phyloP scores from a whole-genome alignment of 148 eudicot genomes.

The Amaranthus cruentus region DNA sequence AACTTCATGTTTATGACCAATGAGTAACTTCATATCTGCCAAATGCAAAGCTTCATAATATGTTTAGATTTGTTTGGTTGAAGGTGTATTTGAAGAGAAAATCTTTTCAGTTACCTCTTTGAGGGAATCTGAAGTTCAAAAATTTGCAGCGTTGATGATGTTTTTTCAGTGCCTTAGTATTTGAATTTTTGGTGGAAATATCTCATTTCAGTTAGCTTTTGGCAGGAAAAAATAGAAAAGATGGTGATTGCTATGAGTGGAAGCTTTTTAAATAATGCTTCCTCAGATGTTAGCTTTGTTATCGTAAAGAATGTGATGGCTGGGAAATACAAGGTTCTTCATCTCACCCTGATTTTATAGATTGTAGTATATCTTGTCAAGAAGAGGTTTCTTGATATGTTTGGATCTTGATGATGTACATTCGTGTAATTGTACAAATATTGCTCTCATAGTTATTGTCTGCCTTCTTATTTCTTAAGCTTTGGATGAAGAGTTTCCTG shows the following conservation, averaged over 20 bases:
- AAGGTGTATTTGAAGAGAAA: not conserved
- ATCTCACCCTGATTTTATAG: constrained; percentile 6
- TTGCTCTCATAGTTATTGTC: not conserved
- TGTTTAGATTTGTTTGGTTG: not conserved
- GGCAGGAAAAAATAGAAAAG: constrained; percentile 69
- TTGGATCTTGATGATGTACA: not conserved
- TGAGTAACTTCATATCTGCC: not conserved
- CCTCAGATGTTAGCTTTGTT: constrained; percentile 86
- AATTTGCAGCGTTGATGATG: not conserved
- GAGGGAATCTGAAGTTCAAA: too few species aligned
- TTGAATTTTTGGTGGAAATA: not conserved
- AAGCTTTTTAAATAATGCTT: constrained; percentile 48
- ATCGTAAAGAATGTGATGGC: constrained; percentile 82
- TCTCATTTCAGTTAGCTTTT: constrained; percentile 15
- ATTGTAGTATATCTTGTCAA: not conserved
- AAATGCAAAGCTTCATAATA: too few species aligned
- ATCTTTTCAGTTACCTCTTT: too few species aligned
- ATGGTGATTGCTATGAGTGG: constrained; percentile 90
- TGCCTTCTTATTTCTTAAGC: not conserved
- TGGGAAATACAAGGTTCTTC: constrained; percentile 80
- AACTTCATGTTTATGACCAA: not conserved
- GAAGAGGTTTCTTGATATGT: not conserved
- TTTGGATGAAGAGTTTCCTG: not conserved
- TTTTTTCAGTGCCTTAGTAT: not conserved
- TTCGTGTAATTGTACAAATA: not conserved